phyloP scores from a whole-genome alignment of 1,284 basidiomycete genomes.

The Apiotrichum gracile region DNA sequence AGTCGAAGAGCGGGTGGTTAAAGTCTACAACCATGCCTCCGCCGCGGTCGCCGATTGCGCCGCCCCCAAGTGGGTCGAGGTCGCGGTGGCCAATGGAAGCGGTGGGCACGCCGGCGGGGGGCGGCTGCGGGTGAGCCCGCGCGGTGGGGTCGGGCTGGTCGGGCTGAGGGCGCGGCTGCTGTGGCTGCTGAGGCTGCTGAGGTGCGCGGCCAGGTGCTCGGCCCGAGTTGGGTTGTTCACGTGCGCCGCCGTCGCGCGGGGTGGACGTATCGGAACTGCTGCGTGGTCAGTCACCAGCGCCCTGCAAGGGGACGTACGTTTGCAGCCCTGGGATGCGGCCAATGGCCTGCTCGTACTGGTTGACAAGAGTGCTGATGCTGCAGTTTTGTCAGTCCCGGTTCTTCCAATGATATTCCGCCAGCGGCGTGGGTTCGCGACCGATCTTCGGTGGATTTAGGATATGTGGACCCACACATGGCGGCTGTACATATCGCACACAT shows the following conservation, averaged over 20 bases:
- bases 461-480: too few relatives aligned
- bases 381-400: slow-evolving; percentile 1
- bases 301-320: slow-evolving; percentile 5
- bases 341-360: slow-evolving; percentile 44
- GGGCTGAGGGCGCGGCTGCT: slow-evolving; percentile 1
- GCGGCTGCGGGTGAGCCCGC: slow-evolving; percentile 10
- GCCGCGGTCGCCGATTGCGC: slow-evolving; percentile 23
- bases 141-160: slow-evolving; percentile 16
- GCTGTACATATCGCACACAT: too few relatives aligned
- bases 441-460: too few relatives aligned
- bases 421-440: too few relatives aligned
- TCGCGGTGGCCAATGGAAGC: slow-evolving; percentile 50
- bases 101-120: slow-evolving; percentile 25
- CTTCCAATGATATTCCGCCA: background rate
- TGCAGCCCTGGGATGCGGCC: slow-evolving; percentile 46
- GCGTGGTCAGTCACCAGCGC: slow-evolving; percentile 1
- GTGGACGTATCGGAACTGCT: background rate
- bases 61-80: slow-evolving; percentile 49
- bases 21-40: slow-evolving; percentile 54
- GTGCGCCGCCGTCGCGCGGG: background rate
- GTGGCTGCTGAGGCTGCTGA: slow-evolving; percentile 10
- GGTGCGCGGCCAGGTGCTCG: slow-evolving; percentile 5
- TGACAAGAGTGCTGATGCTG: slow-evolving; percentile 45
- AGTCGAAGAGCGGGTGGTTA: slow-evolving; percentile 52
- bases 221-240: slow-evolving; percentile 16